These are phyloP conservation scores for Prunus mira DNA, from an alignment of 306 rosid genomes.

Conservation along the genomic window DNA sequence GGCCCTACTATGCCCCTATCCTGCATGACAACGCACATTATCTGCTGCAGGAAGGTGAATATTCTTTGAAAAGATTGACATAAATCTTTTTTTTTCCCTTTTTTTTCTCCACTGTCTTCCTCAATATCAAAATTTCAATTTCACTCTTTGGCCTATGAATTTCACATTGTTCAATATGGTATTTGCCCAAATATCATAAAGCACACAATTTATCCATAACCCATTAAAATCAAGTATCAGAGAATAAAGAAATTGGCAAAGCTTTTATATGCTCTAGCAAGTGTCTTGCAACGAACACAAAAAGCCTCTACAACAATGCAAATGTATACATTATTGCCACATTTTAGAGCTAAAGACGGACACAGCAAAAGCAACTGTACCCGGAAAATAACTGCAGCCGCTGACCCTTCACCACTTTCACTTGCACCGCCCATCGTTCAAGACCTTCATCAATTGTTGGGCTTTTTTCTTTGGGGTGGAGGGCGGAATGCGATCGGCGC, in stretches of 20 bases:
- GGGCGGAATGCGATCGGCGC: too few species aligned
- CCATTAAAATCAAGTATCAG: not conserved
- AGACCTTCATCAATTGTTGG: not conserved
- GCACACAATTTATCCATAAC: not conserved
- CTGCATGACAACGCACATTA: not conserved
- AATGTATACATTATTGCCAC: too few species aligned
- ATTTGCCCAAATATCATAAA: not conserved
- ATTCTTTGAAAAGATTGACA: not conserved
- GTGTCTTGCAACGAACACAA: not conserved
- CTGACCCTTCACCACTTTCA: not conserved
- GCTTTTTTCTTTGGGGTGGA: not conserved
- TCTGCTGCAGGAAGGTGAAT: not conserved
- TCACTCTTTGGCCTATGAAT: not conserved
- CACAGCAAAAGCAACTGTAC: not conserved
- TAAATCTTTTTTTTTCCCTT: too few species aligned
- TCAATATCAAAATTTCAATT: not conserved
- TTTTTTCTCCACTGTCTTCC: not conserved
- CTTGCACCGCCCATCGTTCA: not conserved
- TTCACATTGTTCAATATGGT: not conserved
- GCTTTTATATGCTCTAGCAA: not conserved
- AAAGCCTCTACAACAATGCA: not conserved
- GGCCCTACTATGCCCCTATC: not conserved
- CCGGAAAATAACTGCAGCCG: not conserved
- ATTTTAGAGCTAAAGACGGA: not conserved
- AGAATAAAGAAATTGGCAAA: not conserved